phyloP scores from a whole-genome alignment of 768 basidiomycete species.

The Auricularia auricula-judae region DNA sequence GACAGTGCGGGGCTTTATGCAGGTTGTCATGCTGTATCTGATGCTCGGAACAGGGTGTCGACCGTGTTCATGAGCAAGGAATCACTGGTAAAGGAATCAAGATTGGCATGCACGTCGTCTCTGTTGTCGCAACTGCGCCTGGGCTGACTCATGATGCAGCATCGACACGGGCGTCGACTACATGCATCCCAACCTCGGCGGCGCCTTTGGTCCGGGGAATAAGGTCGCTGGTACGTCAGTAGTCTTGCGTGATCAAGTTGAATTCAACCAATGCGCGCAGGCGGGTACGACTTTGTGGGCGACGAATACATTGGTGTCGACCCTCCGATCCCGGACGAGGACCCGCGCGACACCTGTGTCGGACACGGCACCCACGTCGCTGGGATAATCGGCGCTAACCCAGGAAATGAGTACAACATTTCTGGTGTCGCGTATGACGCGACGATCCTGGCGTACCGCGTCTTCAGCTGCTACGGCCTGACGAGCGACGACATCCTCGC shows the following conservation, averaged over 20 bases:
- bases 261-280: background rate
- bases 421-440: background rate
- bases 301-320: background rate
- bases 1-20: background rate
- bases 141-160: background rate
- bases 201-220: background rate
- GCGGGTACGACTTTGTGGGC: background rate
- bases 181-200: background rate
- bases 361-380: background rate
- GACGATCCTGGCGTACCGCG: background rate
- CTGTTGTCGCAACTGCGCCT: too few relatives aligned
- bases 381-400: background rate
- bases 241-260: background rate
- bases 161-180: background rate
- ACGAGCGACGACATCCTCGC: background rate
- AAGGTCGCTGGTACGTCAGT: background rate
- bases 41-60: background rate
- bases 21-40: too few relatives aligned
- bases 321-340: background rate
- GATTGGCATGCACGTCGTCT: background rate
- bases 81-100: background rate
- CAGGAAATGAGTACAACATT: background rate
- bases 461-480: background rate
- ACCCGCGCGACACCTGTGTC: background rate
- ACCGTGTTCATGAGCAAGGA: background rate